These are phyloP conservation scores for Camillea tinctor DNA, from an alignment of 2,329 filamentous ascomycete species.

Conservation along the genomic window DNA sequence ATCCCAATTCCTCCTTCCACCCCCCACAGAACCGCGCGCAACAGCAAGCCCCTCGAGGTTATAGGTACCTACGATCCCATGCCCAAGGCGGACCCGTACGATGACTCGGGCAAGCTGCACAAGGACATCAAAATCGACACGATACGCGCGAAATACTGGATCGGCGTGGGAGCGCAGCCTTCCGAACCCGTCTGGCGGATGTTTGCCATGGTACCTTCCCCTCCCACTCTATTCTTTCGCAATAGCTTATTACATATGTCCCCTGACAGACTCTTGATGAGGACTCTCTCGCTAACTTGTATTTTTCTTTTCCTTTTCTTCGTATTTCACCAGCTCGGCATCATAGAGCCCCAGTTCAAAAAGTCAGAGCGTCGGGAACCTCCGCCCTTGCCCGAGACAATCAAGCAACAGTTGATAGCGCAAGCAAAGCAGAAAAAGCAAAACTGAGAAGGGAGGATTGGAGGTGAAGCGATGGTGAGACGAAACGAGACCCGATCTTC, in stretches of 20 bases:
- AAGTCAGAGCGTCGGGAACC: constrained; percentile 28
- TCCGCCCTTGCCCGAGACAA: constrained; percentile 22
- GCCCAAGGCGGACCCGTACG: constrained; percentile 61
- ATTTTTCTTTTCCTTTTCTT: background rate
- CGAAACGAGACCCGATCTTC: too few relatives aligned
- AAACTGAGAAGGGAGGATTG: background rate
- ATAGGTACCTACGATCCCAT: constrained; percentile 75
- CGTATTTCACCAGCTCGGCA: constrained; percentile 33
- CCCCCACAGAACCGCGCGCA: constrained; percentile 69
- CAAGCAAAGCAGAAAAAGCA: constrained; percentile 12
- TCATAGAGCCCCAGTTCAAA: constrained; percentile 39
- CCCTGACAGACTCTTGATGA: too few relatives aligned
- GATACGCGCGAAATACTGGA: constrained; percentile 85
- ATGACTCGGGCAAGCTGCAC: constrained; percentile 64
- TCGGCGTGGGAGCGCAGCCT: constrained; percentile 94
- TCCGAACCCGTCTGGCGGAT: constrained; percentile 86
- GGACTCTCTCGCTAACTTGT: too few relatives aligned
- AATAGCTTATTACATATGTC: too few relatives aligned
- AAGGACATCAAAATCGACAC: constrained; percentile 91
- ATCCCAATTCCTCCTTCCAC: background rate
- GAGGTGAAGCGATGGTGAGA: too few relatives aligned
- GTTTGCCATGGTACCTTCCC: constrained; percentile 66
- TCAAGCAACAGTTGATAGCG: constrained; percentile 5
- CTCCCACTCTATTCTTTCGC: too few relatives aligned
- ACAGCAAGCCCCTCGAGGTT: constrained; percentile 89